Conservation (phyloP, 768 basidiomycete genomes). For the Psilocybe subaeruginosa region DNA sequence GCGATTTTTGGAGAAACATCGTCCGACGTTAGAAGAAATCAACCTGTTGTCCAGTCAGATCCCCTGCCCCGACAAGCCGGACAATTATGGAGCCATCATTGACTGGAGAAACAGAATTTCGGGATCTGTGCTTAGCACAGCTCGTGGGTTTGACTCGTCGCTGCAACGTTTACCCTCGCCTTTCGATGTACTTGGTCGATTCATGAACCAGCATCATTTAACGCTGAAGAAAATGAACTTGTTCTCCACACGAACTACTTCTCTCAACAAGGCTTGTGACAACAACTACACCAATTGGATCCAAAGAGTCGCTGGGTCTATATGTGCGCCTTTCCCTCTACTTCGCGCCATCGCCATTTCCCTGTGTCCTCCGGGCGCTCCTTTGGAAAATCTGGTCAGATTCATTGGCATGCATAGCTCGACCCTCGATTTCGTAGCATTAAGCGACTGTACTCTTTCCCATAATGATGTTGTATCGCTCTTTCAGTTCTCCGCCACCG, state of each 20-base stretch:
- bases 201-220: background rate
- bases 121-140: background rate
- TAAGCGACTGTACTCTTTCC: conserved; percentile 39
- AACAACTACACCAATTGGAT: conserved; percentile 42
- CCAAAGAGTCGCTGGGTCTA: conserved; percentile 33
- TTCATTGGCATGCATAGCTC: conserved; percentile 34
- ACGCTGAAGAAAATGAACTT: background rate
- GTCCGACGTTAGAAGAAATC: conserved; percentile 35
- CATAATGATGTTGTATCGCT: conserved; percentile 32
- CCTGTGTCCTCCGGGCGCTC: conserved; percentile 40
- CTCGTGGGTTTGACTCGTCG: background rate
- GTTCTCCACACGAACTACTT: conserved; percentile 17
- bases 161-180: background rate
- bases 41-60: conserved; percentile 32
- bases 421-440: conserved; percentile 33
- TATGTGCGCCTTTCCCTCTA: conserved; percentile 30
- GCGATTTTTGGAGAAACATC: conserved; percentile 39
- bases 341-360: conserved; percentile 37
- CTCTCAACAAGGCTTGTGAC: conserved; percentile 18
- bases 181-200: background rate
- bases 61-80: background rate
- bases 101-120: background rate
- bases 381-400: conserved; percentile 25
- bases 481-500: conserved; percentile 15
- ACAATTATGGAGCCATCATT: background rate